phyloP scores from a whole-genome alignment of 2,329 filamentous ascomycete genomes.

The Penicillium rolfsii region DNA sequence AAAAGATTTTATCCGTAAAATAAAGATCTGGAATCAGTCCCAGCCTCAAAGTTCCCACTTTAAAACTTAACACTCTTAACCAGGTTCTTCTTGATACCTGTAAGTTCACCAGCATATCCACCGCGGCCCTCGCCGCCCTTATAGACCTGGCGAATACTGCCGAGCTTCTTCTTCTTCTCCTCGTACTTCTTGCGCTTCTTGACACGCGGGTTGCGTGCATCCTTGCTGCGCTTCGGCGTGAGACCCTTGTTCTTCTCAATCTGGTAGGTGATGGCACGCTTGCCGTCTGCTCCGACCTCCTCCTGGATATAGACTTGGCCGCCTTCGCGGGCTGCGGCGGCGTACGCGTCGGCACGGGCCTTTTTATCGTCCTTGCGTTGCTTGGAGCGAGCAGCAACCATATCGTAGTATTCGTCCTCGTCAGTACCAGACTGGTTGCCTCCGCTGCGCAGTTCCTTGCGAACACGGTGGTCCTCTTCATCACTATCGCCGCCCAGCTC shows the following conservation, averaged over 20 bases:
- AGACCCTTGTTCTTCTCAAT: slow-evolving; percentile 99
- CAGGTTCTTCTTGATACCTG: slow-evolving; percentile 91
- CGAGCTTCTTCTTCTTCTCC: slow-evolving; percentile 96
- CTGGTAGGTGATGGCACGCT: slow-evolving; percentile 87
- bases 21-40: slow-evolving; percentile 19
- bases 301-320: slow-evolving; percentile 68
- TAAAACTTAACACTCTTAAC: slow-evolving; percentile 93
- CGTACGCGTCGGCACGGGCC: slow-evolving; percentile 63
- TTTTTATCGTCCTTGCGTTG: slow-evolving; percentile 73
- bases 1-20: slow-evolving; percentile 20
- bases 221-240: slow-evolving; percentile 87
- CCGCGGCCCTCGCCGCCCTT: slow-evolving; percentile 82
- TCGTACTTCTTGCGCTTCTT: slow-evolving; percentile 98
- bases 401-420: slow-evolving; percentile 76
- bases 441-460: slow-evolving; percentile 52
- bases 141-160: slow-evolving; percentile 81
- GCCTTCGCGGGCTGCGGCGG: slow-evolving; percentile 58
- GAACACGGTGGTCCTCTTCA: slow-evolving; percentile 61
- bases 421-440: slow-evolving; percentile 44
- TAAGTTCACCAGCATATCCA: slow-evolving; percentile 87
- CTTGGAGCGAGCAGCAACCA: slow-evolving; percentile 67
- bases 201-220: slow-evolving; percentile 89
- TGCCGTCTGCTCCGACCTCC: slow-evolving; percentile 77
- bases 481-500: slow-evolving; percentile 73
- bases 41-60: slow-evolving; percentile 31